Percentiles rank a stretch among this genome's conserved stretches.
Conservation (phyloP, 2,329 filamentous ascomycete species). For the Fusarium miscanthi region DNA sequence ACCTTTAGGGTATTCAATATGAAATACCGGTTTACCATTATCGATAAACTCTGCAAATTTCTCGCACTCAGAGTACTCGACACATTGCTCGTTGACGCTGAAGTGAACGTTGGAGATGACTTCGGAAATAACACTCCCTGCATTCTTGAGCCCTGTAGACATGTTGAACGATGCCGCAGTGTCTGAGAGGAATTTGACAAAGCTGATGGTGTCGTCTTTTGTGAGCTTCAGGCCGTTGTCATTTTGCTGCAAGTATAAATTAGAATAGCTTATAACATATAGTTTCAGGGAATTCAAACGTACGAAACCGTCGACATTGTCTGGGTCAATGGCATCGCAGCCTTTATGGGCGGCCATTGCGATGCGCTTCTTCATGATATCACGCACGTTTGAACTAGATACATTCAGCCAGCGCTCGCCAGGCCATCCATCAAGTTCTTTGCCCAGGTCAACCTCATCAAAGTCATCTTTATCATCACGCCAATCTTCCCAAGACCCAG, state of each 20-base stretch:
- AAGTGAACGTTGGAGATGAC: slow-evolving; percentile 65
- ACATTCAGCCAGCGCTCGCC: slow-evolving; percentile 75
- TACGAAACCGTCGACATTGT: slow-evolving; percentile 72
- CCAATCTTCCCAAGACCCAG: slow-evolving; percentile 74
- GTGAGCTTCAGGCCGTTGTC: slow-evolving; percentile 72
- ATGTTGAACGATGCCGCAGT: slow-evolving; percentile 65
- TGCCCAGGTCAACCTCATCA: slow-evolving; percentile 64
- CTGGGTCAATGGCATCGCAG: slow-evolving; percentile 62
- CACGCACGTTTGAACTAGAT: slow-evolving; percentile 65
- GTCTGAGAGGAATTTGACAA: slow-evolving; percentile 67
- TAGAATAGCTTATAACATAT: neutral
- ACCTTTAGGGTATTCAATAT: slow-evolving; percentile 74
- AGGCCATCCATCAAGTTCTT: slow-evolving; percentile 69
- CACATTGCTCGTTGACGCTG: slow-evolving; percentile 76
- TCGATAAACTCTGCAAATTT: slow-evolving; percentile 66
- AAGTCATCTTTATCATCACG: slow-evolving; percentile 69
- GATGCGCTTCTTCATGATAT: slow-evolving; percentile 72
- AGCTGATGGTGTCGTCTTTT: slow-evolving; percentile 64
- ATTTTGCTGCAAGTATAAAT: slow-evolving; percentile 56
- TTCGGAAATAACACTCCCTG: slow-evolving; percentile 64
- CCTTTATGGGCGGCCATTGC: slow-evolving; percentile 69
- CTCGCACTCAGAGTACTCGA: slow-evolving; percentile 47
- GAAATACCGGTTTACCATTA: slow-evolving; percentile 74
- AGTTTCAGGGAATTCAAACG: slow-evolving; percentile 51
- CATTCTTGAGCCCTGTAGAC: slow-evolving; percentile 76